Evolutionary conservation across 2,329 filamentous ascomycete genomes (phyloP).

Genomic region (Albophoma yamanashiensis): DNA sequence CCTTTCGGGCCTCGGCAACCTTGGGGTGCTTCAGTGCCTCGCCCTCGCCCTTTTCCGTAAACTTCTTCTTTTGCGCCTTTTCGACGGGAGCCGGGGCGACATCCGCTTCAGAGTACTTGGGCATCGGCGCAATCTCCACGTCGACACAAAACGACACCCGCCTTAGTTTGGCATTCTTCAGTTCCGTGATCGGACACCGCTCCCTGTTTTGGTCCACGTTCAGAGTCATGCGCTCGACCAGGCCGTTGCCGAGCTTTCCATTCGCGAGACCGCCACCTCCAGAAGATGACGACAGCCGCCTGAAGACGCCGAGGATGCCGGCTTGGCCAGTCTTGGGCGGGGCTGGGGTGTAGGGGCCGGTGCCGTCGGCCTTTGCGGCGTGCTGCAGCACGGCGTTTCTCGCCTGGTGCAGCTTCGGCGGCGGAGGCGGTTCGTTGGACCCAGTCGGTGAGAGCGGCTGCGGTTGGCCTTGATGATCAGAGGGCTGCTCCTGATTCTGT

Average conservation of each 20-base stretch:
- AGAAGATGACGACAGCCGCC: conserved; percentile 69
- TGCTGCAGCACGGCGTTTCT: conserved; percentile 52
- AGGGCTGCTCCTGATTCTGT: conserved; percentile 1
- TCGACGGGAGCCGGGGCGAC: conserved; percentile 31
- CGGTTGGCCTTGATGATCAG: conserved; percentile 1
- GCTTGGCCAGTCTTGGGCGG: conserved; percentile 58
- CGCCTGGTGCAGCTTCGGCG: conserved; percentile 36
- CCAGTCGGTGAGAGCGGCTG: conserved; percentile 12
- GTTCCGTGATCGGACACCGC: conserved; percentile 66
- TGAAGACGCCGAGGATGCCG: conserved; percentile 72
- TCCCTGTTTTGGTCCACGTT: conserved; percentile 77
- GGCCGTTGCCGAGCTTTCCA: conserved; percentile 39
- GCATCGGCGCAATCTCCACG: conserved; percentile 87
- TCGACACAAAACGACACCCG: conserved; percentile 94
- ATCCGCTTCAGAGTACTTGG: conserved; percentile 59
- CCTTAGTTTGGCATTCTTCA: conserved; percentile 71
- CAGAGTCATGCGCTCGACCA: conserved; percentile 71
- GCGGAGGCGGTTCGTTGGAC: conserved; percentile 29
- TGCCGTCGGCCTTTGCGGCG: conserved; percentile 42
- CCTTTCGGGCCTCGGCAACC: conserved; percentile 38
- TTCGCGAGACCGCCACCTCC: conserved; percentile 22
- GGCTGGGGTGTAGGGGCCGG: conserved; percentile 61
- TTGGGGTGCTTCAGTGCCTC: conserved; percentile 61
- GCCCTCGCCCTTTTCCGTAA: conserved; percentile 61
- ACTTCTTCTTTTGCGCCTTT: conserved; percentile 46